Evolutionary conservation across 306 rosid species (phyloP).

Genomic region (Spatholobus suberectus): DNA sequence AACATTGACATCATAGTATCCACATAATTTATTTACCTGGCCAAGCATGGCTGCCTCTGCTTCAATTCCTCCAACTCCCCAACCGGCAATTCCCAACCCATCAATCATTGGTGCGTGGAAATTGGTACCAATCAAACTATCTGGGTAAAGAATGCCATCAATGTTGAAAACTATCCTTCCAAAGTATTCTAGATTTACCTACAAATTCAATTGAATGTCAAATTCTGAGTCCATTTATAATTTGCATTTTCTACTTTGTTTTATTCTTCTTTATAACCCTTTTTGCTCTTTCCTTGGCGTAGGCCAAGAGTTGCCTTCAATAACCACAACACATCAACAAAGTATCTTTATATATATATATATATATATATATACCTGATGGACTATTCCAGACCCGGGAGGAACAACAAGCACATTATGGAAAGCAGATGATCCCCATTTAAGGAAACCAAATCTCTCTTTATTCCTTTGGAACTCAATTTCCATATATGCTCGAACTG

Average conservation of each 20-base stretch:
- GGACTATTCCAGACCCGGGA: too few relatives aligned
- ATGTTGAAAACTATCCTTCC: slow-evolving; percentile 70
- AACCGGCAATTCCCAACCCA: slow-evolving; percentile 78
- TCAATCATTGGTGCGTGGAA: slow-evolving; percentile 86
- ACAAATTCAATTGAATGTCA: slow-evolving; percentile 27
- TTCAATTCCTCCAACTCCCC: slow-evolving; percentile 87
- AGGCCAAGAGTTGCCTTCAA: not conserved
- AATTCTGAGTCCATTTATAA: not conserved
- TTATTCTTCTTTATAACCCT: not conserved
- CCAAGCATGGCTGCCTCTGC: slow-evolving; percentile 92
- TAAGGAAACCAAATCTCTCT: too few relatives aligned
- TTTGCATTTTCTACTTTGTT: not conserved
- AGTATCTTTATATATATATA: too few relatives aligned
- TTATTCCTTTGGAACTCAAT: too few relatives aligned
- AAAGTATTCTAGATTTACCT: slow-evolving; percentile 78
- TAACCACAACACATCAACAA: too few relatives aligned
- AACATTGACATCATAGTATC: too few relatives aligned
- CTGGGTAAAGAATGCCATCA: slow-evolving; percentile 70
- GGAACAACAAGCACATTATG: too few relatives aligned
- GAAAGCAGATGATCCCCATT: too few relatives aligned
- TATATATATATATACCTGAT: too few relatives aligned
- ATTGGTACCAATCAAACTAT: slow-evolving; percentile 80
- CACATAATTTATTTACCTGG: slow-evolving; percentile 54
- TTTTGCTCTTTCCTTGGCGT: not conserved
- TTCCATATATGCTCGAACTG: too few relatives aligned